Base-by-base conservation (phyloP, 208 protist species). In the Leishmania aethiopica region DNA sequence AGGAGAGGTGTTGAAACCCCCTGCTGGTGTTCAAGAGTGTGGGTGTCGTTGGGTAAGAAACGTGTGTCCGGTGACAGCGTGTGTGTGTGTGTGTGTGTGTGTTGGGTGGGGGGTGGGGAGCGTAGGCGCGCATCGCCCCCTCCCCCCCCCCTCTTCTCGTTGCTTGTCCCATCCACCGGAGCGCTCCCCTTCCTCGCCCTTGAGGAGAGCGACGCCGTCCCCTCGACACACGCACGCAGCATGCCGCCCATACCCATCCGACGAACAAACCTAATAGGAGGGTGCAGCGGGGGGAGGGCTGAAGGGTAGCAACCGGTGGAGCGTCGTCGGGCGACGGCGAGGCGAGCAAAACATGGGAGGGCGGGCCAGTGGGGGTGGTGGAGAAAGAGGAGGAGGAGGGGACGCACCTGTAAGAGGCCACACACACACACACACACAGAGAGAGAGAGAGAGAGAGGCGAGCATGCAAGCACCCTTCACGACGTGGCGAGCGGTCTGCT, bases 1-100 rank as follows among this genome's bases (percentile, higher is more conserved):
- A 76, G 62, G n/a, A 75, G 67, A 55, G 35, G 69, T 32, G 64
- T 47, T 19, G 60, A 79, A 40, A 59, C 78, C 22, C 60, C 73
- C 19, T 7, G 71, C n/a, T 66, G 5, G n/a, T 6, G n/a, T 37
- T 28, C 10, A 1, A 67, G 28, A 28, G 60, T 19, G n/a, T 67
- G 60, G n/a, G n/a, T 40, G n/a, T 19, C 60, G n/a, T 35, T 28
- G 2, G 0, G 28, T 17, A 67, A 4, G 28, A 67, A 6, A 0
- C 4, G 13, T 37, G 60, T 67, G 32, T 28, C 22, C 22, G 42
- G 6, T 19, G 69, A 53, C 15, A 22, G 32, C 25, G 72, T 75
- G 4, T 75, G 71, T 75, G 17, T 75, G 71, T 75, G 8, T 75
- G 71, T 59, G 28, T 75, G 3, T 57, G n/a, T 57, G 49, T 60